These are phyloP conservation scores for Colletotrichum lini DNA, from an alignment of 2,329 filamentous ascomycete species.

Conservation along the genomic window DNA sequence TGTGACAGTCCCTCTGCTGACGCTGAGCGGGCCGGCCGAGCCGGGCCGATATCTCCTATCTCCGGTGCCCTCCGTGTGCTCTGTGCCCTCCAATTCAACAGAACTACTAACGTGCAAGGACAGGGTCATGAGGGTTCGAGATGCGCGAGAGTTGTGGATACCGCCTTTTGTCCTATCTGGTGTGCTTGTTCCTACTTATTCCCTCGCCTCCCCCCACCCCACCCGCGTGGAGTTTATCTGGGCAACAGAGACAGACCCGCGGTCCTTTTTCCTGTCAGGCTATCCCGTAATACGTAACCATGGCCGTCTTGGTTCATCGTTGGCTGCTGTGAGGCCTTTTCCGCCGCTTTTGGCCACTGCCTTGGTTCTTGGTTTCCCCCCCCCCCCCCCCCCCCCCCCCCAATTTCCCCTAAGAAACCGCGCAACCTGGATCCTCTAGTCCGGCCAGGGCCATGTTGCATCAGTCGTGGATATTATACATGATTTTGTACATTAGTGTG, in stretches of 20 bases:
- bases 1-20: too few species aligned
- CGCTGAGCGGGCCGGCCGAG: too few species aligned
- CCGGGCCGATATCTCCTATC: too few species aligned
- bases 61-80: too few species aligned
- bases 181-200: too few species aligned
- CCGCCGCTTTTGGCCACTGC: conserved; percentile 24
- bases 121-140: not conserved
- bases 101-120: not conserved
- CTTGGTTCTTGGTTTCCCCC: conserved; percentile 15
- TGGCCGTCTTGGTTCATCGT: not conserved
- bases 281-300: not conserved
- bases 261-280: not conserved
- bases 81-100: too few species aligned
- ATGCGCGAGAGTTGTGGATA: too few species aligned
- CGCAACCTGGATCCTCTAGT: not conserved
- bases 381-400: too few species aligned
- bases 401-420: conserved; percentile 12
- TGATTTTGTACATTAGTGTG: conserved; percentile 33
- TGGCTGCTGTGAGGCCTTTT: conserved; percentile 5
- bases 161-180: too few species aligned
- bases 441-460: not conserved
- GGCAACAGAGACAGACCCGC: not conserved
- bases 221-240: too few species aligned
- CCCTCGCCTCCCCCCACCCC: not conserved
- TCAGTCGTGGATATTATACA: conserved; percentile 31